phyloP scores from a whole-genome alignment of 345 rosid species.

The Salix viminalis region DNA sequence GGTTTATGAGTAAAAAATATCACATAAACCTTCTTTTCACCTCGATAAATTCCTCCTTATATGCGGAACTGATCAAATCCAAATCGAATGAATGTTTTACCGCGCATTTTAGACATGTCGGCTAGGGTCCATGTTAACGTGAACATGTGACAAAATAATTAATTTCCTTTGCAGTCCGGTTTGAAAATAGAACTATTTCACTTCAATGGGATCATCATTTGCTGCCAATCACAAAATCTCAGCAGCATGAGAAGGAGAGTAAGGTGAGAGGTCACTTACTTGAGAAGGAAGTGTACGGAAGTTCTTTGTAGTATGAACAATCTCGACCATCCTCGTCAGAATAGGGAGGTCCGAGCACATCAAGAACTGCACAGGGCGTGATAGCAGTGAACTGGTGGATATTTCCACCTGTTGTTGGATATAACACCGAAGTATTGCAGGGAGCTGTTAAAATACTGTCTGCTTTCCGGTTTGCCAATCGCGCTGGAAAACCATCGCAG shows the following conservation, averaged over 20 bases:
- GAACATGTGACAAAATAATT: neutral
- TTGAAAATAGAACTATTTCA: neutral
- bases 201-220: neutral
- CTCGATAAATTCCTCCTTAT: too few species aligned
- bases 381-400: conserved; percentile 60
- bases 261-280: conserved; percentile 29
- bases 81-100: neutral
- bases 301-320: conserved; percentile 54
- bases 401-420: conserved; percentile 74
- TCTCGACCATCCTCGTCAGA: conserved; percentile 53
- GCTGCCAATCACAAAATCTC: neutral
- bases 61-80: too few species aligned
- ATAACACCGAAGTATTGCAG: conserved; percentile 56
- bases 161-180: neutral
- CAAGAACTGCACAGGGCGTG: conserved; percentile 64
- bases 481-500: conserved; percentile 33
- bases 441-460: conserved; percentile 45
- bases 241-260: neutral
- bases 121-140: neutral
- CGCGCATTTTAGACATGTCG: neutral
- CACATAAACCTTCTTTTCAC: too few species aligned
- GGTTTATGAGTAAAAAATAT: too few species aligned
- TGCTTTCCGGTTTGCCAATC: conserved; percentile 38
- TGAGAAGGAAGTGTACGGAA: conserved; percentile 22
- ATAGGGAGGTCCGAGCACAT: conserved; percentile 74